Conservation (phyloP, 2,329 filamentous ascomycete species). For the Sporothrix globosa region DNA sequence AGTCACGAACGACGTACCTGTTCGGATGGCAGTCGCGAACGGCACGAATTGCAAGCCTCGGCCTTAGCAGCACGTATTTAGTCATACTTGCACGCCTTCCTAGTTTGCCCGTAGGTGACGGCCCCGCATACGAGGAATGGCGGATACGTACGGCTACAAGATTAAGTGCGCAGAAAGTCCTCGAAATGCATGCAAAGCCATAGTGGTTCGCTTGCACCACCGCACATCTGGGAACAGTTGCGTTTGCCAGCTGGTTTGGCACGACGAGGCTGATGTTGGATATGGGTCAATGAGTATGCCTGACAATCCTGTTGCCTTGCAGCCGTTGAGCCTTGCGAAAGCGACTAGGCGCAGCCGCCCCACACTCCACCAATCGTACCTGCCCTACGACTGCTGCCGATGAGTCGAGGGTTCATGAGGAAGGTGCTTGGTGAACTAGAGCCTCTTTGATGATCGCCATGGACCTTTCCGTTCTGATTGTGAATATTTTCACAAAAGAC, state of each 20-base stretch:
- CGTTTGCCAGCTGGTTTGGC: background rate
- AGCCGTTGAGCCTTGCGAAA: background rate
- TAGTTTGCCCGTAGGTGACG: conserved; percentile 15
- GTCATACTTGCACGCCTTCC: conserved; percentile 4
- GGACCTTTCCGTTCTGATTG: background rate
- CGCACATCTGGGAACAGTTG: background rate
- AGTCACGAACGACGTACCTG: background rate
- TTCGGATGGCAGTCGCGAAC: conserved; percentile 14
- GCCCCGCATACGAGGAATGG: conserved; percentile 11
- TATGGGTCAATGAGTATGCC: background rate
- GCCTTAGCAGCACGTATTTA: conserved; percentile 14
- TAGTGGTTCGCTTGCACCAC: too few relatives aligned
- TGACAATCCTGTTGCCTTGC: background rate
- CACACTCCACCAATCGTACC: conserved; percentile 9
- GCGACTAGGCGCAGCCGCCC: conserved; percentile 6
- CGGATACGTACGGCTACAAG: background rate
- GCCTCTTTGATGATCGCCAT: background rate
- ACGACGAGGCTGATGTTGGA: background rate
- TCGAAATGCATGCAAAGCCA: background rate
- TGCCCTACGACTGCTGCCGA: background rate
- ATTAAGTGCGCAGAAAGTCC: background rate
- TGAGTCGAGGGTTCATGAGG: background rate
- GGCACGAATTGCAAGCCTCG: conserved; percentile 1
- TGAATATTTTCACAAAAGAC: background rate
- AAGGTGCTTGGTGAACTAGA: background rate